Evolutionary conservation across 176 grass and related monocot species (phyloP), one percentile per base, ranked within the genome.

Genomic region (Paspalum notatum): DNA sequence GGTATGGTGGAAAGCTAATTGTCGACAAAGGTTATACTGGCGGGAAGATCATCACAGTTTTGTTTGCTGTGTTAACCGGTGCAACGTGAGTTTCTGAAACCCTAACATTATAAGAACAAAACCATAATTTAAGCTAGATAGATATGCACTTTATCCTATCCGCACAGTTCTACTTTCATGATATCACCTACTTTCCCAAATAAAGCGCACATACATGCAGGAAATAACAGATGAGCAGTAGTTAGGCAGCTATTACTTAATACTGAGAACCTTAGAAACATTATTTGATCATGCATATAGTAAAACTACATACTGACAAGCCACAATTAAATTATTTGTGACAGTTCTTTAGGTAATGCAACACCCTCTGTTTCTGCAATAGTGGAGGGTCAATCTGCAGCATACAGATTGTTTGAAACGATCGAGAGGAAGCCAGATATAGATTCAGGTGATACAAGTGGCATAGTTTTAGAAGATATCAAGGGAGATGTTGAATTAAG

Each of bases 371-470:
- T 90, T 57, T 84, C 80, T 80, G 86, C 88, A 76, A 82, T 93
- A 70, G 88, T 81, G 9, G 88, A 72, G 66, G 93, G 93, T 79
- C 91, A 97, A 82, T 85, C 89, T 46, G 88, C 90, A 85, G 93
- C 90, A 57, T 91, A 85, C 76, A 91, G 81, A 78, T 76, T 97
- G 77, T 97, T 97, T 17, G 81, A 87, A 77, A 91, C 83, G 44
- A 93, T 97, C 51, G 54, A 78, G 22, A 89, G 94, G 61, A 97
- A 87, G 76, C 91, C 94, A 24, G 72, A 89, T 66, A 97, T 97
- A 71, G 84, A 97, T 85, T 82, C 91, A 50, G 68, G 86, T 72
- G 88, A 93, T 68, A 86, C 76, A 50, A 89, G 42, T 7, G 86
- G 85, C 9, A 40, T 78, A 9, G 21, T 86, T 39, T 80, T 97